Percentiles rank a stretch among this genome's conserved stretches.
phyloP scores from a whole-genome alignment of 805 yeast genomes.

The Candida coquimbonensis region DNA sequence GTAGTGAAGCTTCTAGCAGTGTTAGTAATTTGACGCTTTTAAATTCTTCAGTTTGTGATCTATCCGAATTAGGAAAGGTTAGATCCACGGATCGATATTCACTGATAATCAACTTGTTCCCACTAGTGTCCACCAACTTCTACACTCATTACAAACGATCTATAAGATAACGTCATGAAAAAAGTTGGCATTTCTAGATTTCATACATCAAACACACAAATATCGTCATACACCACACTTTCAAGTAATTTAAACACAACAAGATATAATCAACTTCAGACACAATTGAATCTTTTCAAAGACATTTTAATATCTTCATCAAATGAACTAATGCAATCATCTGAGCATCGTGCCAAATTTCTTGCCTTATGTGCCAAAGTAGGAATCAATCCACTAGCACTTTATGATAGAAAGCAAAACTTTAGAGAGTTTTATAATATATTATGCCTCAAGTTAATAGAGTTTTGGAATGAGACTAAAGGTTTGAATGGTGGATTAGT shows the following conservation, averaged over 20 bases:
- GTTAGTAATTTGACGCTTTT: no score
- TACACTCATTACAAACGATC: no score
- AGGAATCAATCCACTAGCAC: conserved; percentile 6
- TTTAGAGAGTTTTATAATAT: conserved; percentile 5
- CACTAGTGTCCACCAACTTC: no score
- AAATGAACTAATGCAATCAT: conserved; percentile 3
- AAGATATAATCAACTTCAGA: conserved; percentile 3
- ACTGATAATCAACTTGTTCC: no score
- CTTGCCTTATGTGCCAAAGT: conserved; percentile 4
- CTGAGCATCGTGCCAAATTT: conserved; percentile 5
- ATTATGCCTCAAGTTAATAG: conserved; percentile 6
- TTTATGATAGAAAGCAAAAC: conserved; percentile 3
- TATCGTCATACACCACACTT: conserved; percentile 2
- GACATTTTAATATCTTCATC: conserved; percentile 8
- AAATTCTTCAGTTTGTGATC: no score
- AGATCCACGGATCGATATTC: no score
- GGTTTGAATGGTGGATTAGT: conserved; percentile 7
- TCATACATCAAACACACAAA: conserved; percentile 2
- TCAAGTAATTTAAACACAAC: conserved; percentile 3
- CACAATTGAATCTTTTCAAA: conserved; percentile 5
- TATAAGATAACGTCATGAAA: background rate
- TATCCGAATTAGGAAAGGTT: no score
- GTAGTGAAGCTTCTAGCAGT: no score
- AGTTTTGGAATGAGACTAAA: conserved; percentile 10
- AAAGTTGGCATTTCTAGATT: conserved; percentile 6